These are phyloP conservation scores for Mycena chlorophos DNA, from an alignment of 768 basidiomycete species.

Conservation along the genomic window DNA sequence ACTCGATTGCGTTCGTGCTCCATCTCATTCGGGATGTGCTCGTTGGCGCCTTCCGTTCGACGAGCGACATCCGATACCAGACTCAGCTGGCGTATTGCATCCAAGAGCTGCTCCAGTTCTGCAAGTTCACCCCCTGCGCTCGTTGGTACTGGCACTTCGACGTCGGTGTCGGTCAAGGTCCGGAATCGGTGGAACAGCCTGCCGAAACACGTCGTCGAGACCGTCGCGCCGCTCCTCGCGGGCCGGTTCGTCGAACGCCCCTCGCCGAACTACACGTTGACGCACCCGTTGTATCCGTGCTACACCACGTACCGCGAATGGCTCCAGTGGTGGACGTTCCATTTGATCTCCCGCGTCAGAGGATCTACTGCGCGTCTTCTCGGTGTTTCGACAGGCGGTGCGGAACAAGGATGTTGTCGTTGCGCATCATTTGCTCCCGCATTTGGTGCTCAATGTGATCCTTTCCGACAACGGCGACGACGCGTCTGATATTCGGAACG, in stretches of 20 bases:
- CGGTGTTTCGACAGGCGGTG: conserved; percentile 74
- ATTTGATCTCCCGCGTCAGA: conserved; percentile 70
- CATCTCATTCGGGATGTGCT: conserved; percentile 85
- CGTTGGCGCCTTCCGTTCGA: conserved; percentile 87
- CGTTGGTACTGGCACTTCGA: conserved; percentile 51
- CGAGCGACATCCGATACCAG: conserved; percentile 92
- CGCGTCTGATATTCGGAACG: conserved; percentile 63
- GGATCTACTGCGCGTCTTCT: conserved; percentile 72
- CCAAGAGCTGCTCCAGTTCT: conserved; percentile 86
- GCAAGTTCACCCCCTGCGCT: conserved; percentile 82
- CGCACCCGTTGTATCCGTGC: conserved; percentile 76
- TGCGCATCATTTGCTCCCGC: conserved; percentile 88
- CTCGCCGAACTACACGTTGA: conserved; percentile 36
- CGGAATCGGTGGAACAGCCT: conserved; percentile 77
- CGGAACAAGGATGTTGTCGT: conserved; percentile 90
- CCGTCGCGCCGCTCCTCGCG: conserved; percentile 80
- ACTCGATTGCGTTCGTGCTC: conserved; percentile 76
- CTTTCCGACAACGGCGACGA: conserved; percentile 70
- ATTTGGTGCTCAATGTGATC: conserved; percentile 84
- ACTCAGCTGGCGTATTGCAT: conserved; percentile 86
- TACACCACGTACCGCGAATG: conserved; percentile 91
- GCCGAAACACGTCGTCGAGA: conserved; percentile 83
- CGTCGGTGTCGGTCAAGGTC: conserved; percentile 60
- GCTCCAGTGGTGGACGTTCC: conserved; percentile 86
- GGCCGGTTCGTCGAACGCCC: conserved; percentile 58